Conservation (phyloP, 228 moss, liverwort and hornwort genomes). For the Sphagnum fallax region DNA sequence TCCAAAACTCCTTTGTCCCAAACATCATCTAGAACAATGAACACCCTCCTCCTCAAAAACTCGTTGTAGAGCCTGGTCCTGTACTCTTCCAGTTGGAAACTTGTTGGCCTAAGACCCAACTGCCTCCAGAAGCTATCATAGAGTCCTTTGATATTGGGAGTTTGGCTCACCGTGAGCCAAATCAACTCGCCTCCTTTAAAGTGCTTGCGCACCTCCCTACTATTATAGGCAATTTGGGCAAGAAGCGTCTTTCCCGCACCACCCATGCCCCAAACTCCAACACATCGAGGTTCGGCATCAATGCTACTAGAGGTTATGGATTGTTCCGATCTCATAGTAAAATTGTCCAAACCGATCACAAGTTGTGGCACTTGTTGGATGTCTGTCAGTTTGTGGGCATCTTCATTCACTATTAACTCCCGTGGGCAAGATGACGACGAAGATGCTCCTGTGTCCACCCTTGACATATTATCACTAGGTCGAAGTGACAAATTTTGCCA, state of each 20-base stretch:
- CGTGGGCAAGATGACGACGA: too few relatives aligned
- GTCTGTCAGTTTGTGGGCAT: not conserved
- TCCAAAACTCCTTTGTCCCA: constrained; percentile 13
- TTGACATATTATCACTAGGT: too few relatives aligned
- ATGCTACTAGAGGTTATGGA: not conserved
- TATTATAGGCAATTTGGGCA: constrained; percentile 4
- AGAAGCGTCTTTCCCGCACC: constrained; percentile 8
- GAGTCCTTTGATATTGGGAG: constrained; percentile 3
- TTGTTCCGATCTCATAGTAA: constrained; percentile 1
- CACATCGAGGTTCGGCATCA: constrained; percentile 1
- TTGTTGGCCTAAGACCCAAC: not conserved
- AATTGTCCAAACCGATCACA: constrained; percentile 10
- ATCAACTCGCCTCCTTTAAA: not conserved
- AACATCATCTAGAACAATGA: constrained; percentile 7
- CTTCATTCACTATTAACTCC: too few relatives aligned
- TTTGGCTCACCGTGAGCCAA: constrained; percentile 5
- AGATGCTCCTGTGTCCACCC: too few relatives aligned
- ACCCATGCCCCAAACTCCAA: constrained; percentile 10
- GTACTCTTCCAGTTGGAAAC: not conserved
- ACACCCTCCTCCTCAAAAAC: constrained; percentile 1
- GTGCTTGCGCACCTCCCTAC: not conserved
- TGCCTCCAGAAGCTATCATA: not conserved
- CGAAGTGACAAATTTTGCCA: too few relatives aligned
- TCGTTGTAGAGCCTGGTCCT: constrained; percentile 1
- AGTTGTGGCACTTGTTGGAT: constrained; percentile 3